Evolutionary conservation across 768 basidiomycete genomes (phyloP), one percentile per base, ranked within the genome.

Genomic region (Tricholoma furcatifolium): DNA sequence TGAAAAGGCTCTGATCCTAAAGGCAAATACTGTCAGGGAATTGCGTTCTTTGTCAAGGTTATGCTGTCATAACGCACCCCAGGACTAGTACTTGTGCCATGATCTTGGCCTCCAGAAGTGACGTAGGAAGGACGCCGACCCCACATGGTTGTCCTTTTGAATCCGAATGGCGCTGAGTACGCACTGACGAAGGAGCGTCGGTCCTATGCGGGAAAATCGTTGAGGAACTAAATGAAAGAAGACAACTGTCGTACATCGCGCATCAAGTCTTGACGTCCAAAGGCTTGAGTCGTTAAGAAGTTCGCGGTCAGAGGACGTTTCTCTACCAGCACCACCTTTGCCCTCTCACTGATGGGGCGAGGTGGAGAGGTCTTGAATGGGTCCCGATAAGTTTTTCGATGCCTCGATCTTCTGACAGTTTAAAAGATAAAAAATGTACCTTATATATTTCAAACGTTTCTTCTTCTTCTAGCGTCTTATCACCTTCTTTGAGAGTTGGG

Each of bases 1-100:
- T 47, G 34, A 47, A 47, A n/a, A 47, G 30, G 34, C 46, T 47
- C 32, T 47, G 46, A 21, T 47, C 46, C 46, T 47, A 23, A 10
- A 47, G 18, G 6, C 4, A n/a, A 17, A 2, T 38, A 34, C 4
- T n/a, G 30, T 31, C 6, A 32, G 24, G 31, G 27, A 14, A 5
- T 17, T 2, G 8, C 14, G 2, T 20, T 24, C 14, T 12, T 12
- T 24, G 21, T 11, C 6, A 15, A 24, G 11, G 21, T 20, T 8
- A 24, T 23, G 15, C 46, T 47, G 14, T 35, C 46, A 24, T 47
- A 31, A 6, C 46, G 46, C 32, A 18, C n/a, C n/a, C n/a, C n/a
- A n/a, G n/a, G 35, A 18, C 35, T 34, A 12, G n/a, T 38, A 11
- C 11, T 6, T 10, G 46, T n/a, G 17, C 3, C 36, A 38, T n/a